These are phyloP conservation scores for Ambispora gerdemannii DNA, from an alignment of 192 early-diverging fungal genomes.

Conservation along the genomic window DNA sequence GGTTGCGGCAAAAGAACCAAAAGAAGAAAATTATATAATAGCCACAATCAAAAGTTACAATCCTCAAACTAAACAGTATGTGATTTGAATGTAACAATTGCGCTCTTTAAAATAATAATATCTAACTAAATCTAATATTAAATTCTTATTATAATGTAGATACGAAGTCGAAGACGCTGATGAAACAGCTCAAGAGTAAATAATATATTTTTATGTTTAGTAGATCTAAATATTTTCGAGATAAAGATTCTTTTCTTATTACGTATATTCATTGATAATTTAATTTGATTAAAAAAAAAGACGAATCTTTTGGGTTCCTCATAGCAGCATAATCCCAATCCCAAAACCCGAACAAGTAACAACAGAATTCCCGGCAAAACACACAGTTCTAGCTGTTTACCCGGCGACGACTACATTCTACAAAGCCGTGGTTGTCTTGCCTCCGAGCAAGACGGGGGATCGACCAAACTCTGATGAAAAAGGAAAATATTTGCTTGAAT, in stretches of 20 bases:
- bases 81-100: neutral
- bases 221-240: neutral
- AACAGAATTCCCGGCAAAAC: constrained; percentile 41
- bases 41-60: constrained; percentile 44
- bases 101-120: neutral
- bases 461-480: neutral
- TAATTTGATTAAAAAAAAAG: constrained; percentile 34
- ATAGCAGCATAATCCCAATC: constrained; percentile 44
- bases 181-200: constrained; percentile 43
- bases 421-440: constrained; percentile 44
- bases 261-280: constrained; percentile 2
- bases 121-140: neutral
- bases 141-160: constrained; percentile 31
- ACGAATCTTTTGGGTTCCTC: constrained; percentile 36
- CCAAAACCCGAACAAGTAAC: constrained; percentile 40
- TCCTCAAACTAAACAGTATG: constrained; percentile 51
- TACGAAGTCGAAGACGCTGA: constrained; percentile 57
- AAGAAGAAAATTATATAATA: constrained; percentile 54
- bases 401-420: constrained; percentile 58
- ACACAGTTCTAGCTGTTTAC: constrained; percentile 51
- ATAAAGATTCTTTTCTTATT: neutral
- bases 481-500: constrained; percentile 1
- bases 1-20: constrained; percentile 51
- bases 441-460: constrained; percentile 46
- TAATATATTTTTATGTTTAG: neutral